Evolutionary conservation across 1,284 basidiomycete genomes (phyloP).

Genomic region (Schizopora paradoxa): DNA sequence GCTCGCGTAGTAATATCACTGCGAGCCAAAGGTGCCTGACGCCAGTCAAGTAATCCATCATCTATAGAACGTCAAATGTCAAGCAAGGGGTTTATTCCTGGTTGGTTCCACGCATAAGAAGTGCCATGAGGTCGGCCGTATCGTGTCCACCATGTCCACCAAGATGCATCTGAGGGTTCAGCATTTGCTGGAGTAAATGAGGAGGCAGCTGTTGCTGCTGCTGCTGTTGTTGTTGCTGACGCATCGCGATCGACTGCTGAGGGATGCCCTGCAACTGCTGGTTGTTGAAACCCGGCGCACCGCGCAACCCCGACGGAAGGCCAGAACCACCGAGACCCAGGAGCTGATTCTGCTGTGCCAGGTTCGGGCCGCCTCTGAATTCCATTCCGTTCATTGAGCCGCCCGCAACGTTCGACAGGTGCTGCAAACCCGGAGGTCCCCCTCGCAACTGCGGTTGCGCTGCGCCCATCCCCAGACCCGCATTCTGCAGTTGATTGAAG

Average conservation of each 20-base stretch:
- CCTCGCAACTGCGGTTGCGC: constrained; percentile 45
- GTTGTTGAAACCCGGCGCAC: constrained; percentile 41
- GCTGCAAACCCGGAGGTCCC: constrained; percentile 43
- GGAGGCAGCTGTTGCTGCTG: constrained; percentile 42
- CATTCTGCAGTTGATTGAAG: constrained; percentile 48
- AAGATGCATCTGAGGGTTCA: constrained; percentile 59
- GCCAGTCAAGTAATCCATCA: neutral
- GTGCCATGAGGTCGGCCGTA: constrained; percentile 71
- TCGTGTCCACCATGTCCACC: constrained; percentile 37
- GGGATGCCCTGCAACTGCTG: constrained; percentile 46
- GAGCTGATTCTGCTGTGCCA: constrained; percentile 34
- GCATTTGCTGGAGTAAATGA: constrained; percentile 49
- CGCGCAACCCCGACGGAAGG: constrained; percentile 36
- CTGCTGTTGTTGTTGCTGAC: constrained; percentile 41
- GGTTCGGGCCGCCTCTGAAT: constrained; percentile 32
- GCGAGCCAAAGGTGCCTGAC: constrained; percentile 1
- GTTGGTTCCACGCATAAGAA: constrained; percentile 63
- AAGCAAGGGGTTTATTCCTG: constrained; percentile 65
- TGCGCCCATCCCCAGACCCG: constrained; percentile 41
- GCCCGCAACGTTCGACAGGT: constrained; percentile 38
- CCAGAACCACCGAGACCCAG: constrained; percentile 40
- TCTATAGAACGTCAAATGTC: neutral
- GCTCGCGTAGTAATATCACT: constrained; percentile 4
- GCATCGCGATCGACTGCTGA: constrained; percentile 30
- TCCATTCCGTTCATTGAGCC: constrained; percentile 41